These are phyloP conservation scores for Cyberlindnera bimundalis DNA, from an alignment of 805 yeast genomes.

Conservation along the genomic window DNA sequence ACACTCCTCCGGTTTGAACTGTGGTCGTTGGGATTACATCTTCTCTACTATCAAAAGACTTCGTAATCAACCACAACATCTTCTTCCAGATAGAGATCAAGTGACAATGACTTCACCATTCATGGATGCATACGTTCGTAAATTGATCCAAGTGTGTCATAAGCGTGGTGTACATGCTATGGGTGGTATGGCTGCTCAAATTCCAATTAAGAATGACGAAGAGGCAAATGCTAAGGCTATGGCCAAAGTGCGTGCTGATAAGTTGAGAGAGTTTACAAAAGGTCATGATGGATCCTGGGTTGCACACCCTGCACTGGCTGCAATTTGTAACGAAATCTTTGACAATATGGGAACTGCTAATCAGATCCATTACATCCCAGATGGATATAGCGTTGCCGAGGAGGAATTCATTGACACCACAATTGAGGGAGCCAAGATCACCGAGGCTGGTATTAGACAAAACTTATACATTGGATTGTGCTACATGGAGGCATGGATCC, in stretches of 20 bases:
- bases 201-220: slow-evolving; percentile 72
- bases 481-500: slow-evolving; percentile 83
- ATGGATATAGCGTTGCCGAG: slow-evolving; percentile 52
- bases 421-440: slow-evolving; percentile 60
- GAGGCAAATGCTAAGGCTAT: slow-evolving; percentile 62
- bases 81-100: slow-evolving; percentile 75
- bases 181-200: slow-evolving; percentile 91
- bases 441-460: slow-evolving; percentile 66
- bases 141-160: slow-evolving; percentile 71
- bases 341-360: slow-evolving; percentile 81
- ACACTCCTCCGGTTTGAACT: slow-evolving; percentile 77
- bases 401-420: slow-evolving; percentile 61
- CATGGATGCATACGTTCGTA: slow-evolving; percentile 73
- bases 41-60: slow-evolving; percentile 75
- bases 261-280: slow-evolving; percentile 68
- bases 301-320: slow-evolving; percentile 80
- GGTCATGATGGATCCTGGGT: slow-evolving; percentile 92
- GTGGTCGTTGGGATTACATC: slow-evolving; percentile 90
- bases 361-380: slow-evolving; percentile 54
- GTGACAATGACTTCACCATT: slow-evolving; percentile 81
- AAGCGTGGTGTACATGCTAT: slow-evolving; percentile 79
- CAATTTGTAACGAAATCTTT: slow-evolving; percentile 69
- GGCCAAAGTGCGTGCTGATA: slow-evolving; percentile 71
- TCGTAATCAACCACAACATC: slow-evolving; percentile 61
- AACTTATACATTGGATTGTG: slow-evolving; percentile 74